Conservation (phyloP, 176 grass and related monocot species). For the Chloris gayana region DNA sequence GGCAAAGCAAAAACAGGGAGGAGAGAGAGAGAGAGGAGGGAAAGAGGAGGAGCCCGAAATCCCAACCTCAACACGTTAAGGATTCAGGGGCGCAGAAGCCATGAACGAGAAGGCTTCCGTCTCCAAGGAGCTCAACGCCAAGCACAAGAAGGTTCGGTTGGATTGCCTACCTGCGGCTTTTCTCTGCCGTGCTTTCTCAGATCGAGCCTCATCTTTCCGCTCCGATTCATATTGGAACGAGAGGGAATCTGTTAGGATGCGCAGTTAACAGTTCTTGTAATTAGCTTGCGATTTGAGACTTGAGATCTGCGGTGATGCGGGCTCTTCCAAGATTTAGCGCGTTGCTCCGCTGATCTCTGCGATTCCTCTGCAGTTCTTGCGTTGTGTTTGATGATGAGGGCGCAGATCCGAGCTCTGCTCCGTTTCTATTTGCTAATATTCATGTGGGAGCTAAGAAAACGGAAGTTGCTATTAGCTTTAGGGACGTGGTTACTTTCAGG, state of each 20-base stretch:
- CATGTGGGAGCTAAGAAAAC: background rate
- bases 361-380: background rate
- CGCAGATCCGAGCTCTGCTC: constrained; percentile 38
- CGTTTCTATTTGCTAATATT: background rate
- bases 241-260: background rate
- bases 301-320: constrained; percentile 30
- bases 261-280: background rate
- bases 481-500: background rate
- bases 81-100: constrained; percentile 44
- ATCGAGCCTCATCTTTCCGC: constrained; percentile 20
- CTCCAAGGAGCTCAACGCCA: constrained; percentile 96
- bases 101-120: constrained; percentile 97
- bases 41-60: background rate
- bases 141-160: constrained; percentile 76
- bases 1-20: constrained; percentile 43
- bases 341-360: background rate
- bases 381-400: background rate
- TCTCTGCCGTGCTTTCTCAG: constrained; percentile 1
- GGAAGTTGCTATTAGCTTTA: background rate
- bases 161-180: background rate
- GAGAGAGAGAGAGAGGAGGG: constrained; percentile 21
- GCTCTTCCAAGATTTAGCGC: background rate
- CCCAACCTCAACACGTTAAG: background rate
- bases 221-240: background rate
- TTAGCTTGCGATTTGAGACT: constrained; percentile 28